Evolutionary conservation across 2,329 filamentous ascomycete genomes (phyloP).

Genomic region (Sclerotinia spermophila): DNA sequence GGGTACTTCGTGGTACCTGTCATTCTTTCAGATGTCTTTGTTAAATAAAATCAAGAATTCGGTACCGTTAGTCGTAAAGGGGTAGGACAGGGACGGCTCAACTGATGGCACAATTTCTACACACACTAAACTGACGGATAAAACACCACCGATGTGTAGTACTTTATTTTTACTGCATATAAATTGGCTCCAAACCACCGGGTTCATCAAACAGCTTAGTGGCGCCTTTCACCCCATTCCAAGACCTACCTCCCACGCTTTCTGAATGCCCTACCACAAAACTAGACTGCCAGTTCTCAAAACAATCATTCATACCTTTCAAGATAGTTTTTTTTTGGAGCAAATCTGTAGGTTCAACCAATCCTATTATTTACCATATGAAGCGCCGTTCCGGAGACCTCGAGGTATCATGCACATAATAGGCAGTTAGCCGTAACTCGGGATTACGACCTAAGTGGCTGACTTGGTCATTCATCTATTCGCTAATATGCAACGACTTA

Average conservation of each 20-base stretch:
- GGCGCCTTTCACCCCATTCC: neutral
- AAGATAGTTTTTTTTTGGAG: neutral
- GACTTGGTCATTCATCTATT: constrained; percentile 1
- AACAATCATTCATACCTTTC: neutral
- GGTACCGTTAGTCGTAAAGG: neutral
- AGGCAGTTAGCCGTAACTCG: constrained; percentile 2
- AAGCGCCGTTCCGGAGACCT: neutral
- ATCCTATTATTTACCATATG: neutral
- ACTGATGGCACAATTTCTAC: neutral
- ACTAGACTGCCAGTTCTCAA: neutral
- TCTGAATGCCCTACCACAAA: neutral
- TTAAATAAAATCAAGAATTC: neutral
- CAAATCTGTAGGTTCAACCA: neutral
- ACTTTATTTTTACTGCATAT: neutral
- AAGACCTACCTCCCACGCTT: constrained; percentile 8
- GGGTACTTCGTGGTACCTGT: neutral
- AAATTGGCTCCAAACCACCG: neutral
- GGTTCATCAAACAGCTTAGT: neutral
- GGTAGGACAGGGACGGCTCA: neutral
- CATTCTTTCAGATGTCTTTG: neutral
- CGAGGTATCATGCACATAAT: neutral
- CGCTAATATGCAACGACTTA: neutral
- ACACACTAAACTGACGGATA: neutral
- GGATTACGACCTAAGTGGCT: neutral
- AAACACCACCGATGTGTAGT: neutral